Evolutionary conservation across 768 basidiomycete genomes (phyloP), one percentile per base, ranked within the genome.

Genomic region (Cystobasidium tubakii): DNA sequence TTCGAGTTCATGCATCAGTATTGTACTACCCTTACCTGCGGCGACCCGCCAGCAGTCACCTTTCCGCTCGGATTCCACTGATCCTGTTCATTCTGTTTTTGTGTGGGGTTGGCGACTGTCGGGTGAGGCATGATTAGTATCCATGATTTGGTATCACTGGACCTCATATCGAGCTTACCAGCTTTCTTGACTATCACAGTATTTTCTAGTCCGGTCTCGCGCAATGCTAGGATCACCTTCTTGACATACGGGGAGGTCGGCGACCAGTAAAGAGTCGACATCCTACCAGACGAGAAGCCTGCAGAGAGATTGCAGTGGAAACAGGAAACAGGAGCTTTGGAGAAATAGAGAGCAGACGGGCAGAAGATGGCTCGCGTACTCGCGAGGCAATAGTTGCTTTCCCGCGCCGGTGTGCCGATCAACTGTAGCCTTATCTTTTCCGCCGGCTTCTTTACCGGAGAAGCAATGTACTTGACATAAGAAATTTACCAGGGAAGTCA

Each of bases 21-120:
- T n/a, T n/a, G n/a, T n/a, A n/a, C n/a, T n/a, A n/a, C n/a, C n/a
- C n/a, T n/a, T n/a, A n/a, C n/a, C n/a, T n/a, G n/a, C n/a, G n/a
- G n/a, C n/a, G n/a, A n/a, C n/a, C n/a, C n/a, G n/a, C n/a, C n/a
- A n/a, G 53, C 27, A 55, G 9, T 31, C 27, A 60, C 57, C 33
- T 60, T 60, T 29, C 57, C 57, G 23, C 57, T 60, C 4, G 57
- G 57, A 34, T 60, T 60, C 57, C 57, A 60, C 27, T 60, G 25
- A 34, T 60, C 57, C 15, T 60, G 57, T 29, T 60, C 57, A 60
- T 9, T 60, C 13, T 60, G 6, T 23, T 60, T 60, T 1, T 29
- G 57, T 6, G 33, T 60, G 4, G 57, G 57, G 23, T 34, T 15
- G 27, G 57, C 33, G 15, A 60, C 57, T 60, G 13, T 4, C 27